phyloP scores from a whole-genome alignment of 2,329 filamentous ascomycete genomes.

The Colletotrichum euphorbiae region DNA sequence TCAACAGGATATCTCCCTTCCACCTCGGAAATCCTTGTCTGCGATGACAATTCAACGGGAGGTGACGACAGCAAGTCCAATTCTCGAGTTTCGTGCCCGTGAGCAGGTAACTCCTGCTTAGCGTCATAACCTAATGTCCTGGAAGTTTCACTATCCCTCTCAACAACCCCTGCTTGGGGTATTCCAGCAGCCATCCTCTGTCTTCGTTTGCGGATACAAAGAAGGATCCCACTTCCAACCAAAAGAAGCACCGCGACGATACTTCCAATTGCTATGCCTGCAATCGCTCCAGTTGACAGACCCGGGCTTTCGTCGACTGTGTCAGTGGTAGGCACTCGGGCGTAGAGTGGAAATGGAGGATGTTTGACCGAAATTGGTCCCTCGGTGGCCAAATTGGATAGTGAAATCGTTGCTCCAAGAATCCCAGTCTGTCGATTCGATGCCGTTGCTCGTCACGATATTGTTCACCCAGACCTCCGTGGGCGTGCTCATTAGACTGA shows the following conservation, averaged over 20 bases:
- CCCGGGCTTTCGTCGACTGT: background rate
- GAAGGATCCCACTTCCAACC: background rate
- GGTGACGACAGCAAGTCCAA: background rate
- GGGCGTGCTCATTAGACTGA: conserved; percentile 9
- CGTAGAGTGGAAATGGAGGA: conserved; percentile 21
- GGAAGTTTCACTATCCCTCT: background rate
- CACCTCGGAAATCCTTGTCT: background rate
- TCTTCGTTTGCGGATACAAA: conserved; percentile 6
- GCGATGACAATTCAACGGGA: background rate
- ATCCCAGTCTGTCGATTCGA: background rate
- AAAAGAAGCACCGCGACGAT: background rate
- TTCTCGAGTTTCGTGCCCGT: background rate
- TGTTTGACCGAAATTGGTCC: conserved; percentile 6
- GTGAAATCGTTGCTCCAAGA: conserved; percentile 19
- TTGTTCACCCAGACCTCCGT: conserved; percentile 29
- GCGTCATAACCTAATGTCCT: background rate
- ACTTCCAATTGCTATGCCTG: conserved; percentile 2
- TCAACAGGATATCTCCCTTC: too few species aligned
- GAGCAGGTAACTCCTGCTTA: background rate
- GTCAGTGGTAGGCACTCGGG: background rate
- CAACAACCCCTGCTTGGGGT: background rate
- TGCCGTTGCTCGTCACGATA: background rate
- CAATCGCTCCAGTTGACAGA: conserved; percentile 6
- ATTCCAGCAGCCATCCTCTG: background rate
- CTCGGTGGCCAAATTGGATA: background rate